Evolutionary conservation across 352 stramenopile genomes (phyloP).

Genomic region (Pythium utonaiense): DNA sequence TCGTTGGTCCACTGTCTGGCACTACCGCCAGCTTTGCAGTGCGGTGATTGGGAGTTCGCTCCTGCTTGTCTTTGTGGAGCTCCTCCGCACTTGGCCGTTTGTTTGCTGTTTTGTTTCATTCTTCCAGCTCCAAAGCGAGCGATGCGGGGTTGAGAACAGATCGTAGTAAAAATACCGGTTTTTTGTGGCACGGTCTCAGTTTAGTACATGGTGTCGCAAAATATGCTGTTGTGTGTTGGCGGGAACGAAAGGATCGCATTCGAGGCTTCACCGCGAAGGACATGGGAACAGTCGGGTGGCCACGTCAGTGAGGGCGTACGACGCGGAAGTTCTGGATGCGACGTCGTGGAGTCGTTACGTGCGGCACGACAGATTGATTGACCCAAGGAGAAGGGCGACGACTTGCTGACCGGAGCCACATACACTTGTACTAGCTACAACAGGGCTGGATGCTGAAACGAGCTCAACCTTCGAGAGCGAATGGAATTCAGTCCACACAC

Average conservation of each 20-base stretch:
- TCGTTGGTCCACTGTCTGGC: constrained; percentile 6
- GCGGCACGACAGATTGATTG: not conserved
- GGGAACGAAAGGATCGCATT: not conserved
- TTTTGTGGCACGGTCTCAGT: not conserved
- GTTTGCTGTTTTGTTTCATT: too few species aligned
- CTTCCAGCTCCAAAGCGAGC: not conserved
- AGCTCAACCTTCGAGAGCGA: not conserved
- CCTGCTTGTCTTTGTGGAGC: constrained; percentile 2
- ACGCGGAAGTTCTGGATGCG: not conserved
- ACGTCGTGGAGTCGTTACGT: not conserved
- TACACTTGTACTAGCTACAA: too few species aligned
- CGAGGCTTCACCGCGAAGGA: not conserved
- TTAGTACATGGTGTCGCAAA: not conserved
- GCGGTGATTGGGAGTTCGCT: not conserved
- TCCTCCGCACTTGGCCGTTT: not conserved
- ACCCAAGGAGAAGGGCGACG: not conserved
- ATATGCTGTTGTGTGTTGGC: not conserved
- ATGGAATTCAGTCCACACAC: not conserved
- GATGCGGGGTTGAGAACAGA: not conserved
- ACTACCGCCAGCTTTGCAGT: not conserved
- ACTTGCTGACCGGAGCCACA: too few species aligned
- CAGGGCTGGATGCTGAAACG: too few species aligned
- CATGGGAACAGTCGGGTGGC: constrained; percentile 1
- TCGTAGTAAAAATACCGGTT: not conserved
- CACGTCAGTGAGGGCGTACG: not conserved